Conservation (phyloP, 352 stramenopile species). For the Globisporangium cylindrosporum region DNA sequence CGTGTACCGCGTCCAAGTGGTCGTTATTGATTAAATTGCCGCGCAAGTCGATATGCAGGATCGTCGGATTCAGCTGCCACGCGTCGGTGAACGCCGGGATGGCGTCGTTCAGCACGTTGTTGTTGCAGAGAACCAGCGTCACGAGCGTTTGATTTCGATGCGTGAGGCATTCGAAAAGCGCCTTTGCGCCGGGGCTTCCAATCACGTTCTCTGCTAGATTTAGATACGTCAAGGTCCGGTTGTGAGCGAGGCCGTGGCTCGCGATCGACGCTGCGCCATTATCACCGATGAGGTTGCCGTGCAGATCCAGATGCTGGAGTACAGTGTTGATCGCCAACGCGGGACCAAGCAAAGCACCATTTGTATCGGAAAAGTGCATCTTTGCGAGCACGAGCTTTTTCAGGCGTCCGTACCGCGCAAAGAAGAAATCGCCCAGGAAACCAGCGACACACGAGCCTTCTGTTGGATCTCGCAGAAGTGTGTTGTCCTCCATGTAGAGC, state of each 20-base stretch:
- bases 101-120: constrained; percentile 56
- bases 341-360: constrained; percentile 30
- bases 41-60: constrained; percentile 42
- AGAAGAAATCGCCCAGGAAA: constrained; percentile 72
- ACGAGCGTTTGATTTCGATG: constrained; percentile 34
- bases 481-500: constrained; percentile 57
- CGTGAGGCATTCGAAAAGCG: constrained; percentile 43
- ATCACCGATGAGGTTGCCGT: constrained; percentile 55
- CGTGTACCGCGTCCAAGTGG: constrained; percentile 28
- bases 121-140: constrained; percentile 59
- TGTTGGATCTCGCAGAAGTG: constrained; percentile 22
- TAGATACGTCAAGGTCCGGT: constrained; percentile 42
- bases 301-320: constrained; percentile 49
- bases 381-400: constrained; percentile 36
- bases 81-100: constrained; percentile 25
- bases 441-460: constrained; percentile 36
- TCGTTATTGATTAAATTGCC: constrained; percentile 59
- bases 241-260: constrained; percentile 33
- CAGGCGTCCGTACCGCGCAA: constrained; percentile 62
- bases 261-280: constrained; percentile 36
- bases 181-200: constrained; percentile 39
- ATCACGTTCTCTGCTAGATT: constrained; percentile 66
- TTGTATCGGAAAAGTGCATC: constrained; percentile 44
- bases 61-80: constrained; percentile 39
- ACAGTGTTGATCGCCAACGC: constrained; percentile 62